phyloP scores from a whole-genome alignment of 2,329 filamentous ascomycete species.

The Penicillium sp. region DNA sequence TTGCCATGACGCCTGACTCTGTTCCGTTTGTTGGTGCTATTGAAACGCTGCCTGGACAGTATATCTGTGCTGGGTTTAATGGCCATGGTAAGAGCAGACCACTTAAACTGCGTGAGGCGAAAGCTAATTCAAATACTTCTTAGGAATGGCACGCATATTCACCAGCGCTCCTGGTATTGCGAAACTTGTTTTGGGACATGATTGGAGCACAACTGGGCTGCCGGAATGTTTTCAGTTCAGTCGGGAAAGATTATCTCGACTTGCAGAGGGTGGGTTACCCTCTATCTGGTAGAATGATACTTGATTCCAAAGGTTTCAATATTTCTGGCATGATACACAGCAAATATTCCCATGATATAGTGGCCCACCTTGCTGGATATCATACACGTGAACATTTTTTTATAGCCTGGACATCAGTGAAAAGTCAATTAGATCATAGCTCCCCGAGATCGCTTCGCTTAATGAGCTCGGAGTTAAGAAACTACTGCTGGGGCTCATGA shows the following conservation, averaged over 20 bases:
- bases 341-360: neutral
- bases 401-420: no score
- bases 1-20: conserved; percentile 50
- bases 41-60: conserved; percentile 45
- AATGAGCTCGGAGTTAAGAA: neutral
- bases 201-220: conserved; percentile 41
- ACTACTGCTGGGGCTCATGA: neutral
- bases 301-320: neutral
- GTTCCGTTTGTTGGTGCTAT: conserved; percentile 50
- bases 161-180: conserved; percentile 48
- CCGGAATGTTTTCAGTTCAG: conserved; percentile 40
- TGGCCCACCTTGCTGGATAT: neutral
- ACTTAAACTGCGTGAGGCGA: neutral
- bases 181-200: conserved; percentile 42
- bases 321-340: neutral
- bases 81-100: conserved; percentile 41
- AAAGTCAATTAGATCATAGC: neutral
- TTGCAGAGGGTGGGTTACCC: conserved; percentile 14
- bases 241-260: conserved; percentile 22
- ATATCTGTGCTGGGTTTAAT: conserved; percentile 53
- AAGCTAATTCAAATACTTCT: neutral
- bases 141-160: conserved; percentile 48
- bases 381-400: neutral
- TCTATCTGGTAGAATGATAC: conserved; percentile 19
- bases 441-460: neutral